phyloP scores from a whole-genome alignment of 2,329 filamentous ascomycete genomes.

The Aspergillus costaricaensis region DNA sequence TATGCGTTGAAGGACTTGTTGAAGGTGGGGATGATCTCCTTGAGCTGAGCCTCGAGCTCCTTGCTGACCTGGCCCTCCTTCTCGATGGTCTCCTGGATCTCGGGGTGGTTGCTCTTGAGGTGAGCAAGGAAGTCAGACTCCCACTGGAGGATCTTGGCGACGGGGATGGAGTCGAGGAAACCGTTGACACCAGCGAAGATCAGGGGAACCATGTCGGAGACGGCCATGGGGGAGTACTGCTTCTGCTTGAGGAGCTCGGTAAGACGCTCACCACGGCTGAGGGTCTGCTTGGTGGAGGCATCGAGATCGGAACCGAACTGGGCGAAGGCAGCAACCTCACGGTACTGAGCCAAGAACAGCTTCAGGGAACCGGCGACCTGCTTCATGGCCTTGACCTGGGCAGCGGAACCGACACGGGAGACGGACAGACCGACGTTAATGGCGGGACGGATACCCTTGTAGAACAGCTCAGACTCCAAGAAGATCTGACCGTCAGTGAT shows the following conservation, averaged over 20 bases:
- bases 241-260: constrained; percentile 99
- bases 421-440: constrained; percentile 99
- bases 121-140: constrained; percentile 92
- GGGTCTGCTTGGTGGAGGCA: constrained; percentile 97
- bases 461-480: constrained; percentile 98
- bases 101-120: constrained; percentile 86
- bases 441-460: constrained; percentile 99
- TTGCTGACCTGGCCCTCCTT: constrained; percentile 97
- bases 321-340: constrained; percentile 98
- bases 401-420: constrained; percentile 98
- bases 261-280: constrained; percentile 96
- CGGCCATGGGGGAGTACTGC: constrained; percentile 98
- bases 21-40: constrained; percentile 75
- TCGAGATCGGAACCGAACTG: constrained; percentile 99
- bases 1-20: constrained; percentile 81
- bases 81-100: constrained; percentile 81
- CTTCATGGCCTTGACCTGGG: constrained; percentile 99
- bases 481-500: constrained; percentile 99
- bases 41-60: constrained; percentile 68
- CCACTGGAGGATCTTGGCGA: constrained; percentile 88
- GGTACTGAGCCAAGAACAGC: constrained; percentile 99
- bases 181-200: constrained; percentile 99
- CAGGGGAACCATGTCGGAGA: constrained; percentile 99
- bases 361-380: constrained; percentile 99
- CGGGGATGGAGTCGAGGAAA: constrained; percentile 83